Evolutionary conservation across 2,329 filamentous ascomycete species (phyloP).

Genomic region (Paraphoma sp.): DNA sequence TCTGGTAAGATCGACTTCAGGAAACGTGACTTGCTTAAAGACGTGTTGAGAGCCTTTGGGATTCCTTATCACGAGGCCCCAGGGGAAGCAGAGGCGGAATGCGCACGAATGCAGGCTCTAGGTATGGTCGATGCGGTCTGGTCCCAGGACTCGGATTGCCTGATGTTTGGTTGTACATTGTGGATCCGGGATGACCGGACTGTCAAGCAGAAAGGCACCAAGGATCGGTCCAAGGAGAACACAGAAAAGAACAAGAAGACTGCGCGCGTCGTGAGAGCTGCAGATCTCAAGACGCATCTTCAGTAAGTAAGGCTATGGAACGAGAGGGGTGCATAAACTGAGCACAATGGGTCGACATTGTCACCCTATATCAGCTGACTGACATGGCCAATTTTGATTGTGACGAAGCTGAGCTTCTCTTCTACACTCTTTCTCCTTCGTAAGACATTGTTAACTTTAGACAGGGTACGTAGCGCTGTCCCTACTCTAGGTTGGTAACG

Average conservation of each 20-base stretch:
- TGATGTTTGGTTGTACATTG: constrained; percentile 57
- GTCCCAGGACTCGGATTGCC: constrained; percentile 55
- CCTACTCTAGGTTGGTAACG: too few relatives aligned
- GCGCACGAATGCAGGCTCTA: constrained; percentile 52
- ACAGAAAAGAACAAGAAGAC: constrained; percentile 39
- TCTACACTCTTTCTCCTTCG: too few relatives aligned
- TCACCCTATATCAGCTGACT: too few relatives aligned
- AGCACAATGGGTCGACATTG: too few relatives aligned
- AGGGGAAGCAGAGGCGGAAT: constrained; percentile 58
- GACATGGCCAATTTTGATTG: too few relatives aligned
- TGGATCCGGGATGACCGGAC: constrained; percentile 48
- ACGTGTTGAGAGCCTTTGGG: constrained; percentile 47
- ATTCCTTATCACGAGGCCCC: constrained; percentile 55
- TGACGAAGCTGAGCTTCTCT: too few relatives aligned
- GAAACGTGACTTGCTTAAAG: constrained; percentile 40
- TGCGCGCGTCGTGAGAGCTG: constrained; percentile 41
- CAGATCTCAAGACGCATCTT: constrained; percentile 24
- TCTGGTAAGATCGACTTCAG: constrained; percentile 44
- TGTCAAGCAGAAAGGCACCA: constrained; percentile 28
- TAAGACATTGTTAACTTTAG: too few relatives aligned
- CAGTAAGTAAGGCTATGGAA: too few relatives aligned
- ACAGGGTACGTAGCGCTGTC: too few relatives aligned
- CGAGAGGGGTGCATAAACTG: too few relatives aligned
- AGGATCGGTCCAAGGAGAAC: constrained; percentile 33
- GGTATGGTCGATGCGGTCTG: constrained; percentile 58